Conservation (phyloP, 164 flowering plant species). For the Vitis rupestris region DNA sequence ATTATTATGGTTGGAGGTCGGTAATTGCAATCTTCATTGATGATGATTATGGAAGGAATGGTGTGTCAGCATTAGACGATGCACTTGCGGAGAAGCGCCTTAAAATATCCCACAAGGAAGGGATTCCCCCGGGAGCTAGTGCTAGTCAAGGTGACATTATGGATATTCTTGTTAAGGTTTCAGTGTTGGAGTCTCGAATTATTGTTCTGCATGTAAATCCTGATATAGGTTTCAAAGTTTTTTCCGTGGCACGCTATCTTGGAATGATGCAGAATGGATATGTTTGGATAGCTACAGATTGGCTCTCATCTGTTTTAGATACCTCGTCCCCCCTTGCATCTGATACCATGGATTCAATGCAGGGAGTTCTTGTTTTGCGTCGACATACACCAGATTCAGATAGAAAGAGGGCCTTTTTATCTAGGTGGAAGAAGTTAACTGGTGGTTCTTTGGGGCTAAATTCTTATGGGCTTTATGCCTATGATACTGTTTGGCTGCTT, state of each 20-base stretch:
- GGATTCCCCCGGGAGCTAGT: slow-evolving; percentile 38
- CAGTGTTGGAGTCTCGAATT: slow-evolving; percentile 66
- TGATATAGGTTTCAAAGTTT: slow-evolving; percentile 47
- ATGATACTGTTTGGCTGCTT: slow-evolving; percentile 69
- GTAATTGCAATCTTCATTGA: slow-evolving; percentile 72
- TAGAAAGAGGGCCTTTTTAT: slow-evolving; percentile 47
- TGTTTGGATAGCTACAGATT: slow-evolving; percentile 93
- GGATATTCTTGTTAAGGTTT: slow-evolving; percentile 61
- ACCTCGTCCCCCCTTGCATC: slow-evolving; percentile 39
- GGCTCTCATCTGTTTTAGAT: slow-evolving; percentile 77
- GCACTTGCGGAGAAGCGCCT: slow-evolving; percentile 66
- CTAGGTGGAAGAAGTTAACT: slow-evolving; percentile 66
- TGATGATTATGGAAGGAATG: slow-evolving; percentile 84
- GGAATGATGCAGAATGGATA: slow-evolving; percentile 81
- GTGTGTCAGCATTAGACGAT: slow-evolving; percentile 68
- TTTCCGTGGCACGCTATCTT: slow-evolving; percentile 63
- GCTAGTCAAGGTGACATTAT: slow-evolving; percentile 33
- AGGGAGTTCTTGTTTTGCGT: slow-evolving; percentile 79
- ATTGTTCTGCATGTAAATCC: slow-evolving; percentile 66
- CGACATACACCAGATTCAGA: slow-evolving; percentile 75
- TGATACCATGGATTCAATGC: slow-evolving; percentile 46
- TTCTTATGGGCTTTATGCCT: slow-evolving; percentile 72
- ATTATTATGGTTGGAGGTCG: slow-evolving; percentile 68
- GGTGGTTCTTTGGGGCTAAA: slow-evolving; percentile 58
- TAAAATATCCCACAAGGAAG: slow-evolving; percentile 63